Percentiles rank a stretch among this genome's conserved stretches.
Evolutionary conservation across 768 basidiomycete genomes (phyloP).

Genomic region (Lactarius akahatsu): DNA sequence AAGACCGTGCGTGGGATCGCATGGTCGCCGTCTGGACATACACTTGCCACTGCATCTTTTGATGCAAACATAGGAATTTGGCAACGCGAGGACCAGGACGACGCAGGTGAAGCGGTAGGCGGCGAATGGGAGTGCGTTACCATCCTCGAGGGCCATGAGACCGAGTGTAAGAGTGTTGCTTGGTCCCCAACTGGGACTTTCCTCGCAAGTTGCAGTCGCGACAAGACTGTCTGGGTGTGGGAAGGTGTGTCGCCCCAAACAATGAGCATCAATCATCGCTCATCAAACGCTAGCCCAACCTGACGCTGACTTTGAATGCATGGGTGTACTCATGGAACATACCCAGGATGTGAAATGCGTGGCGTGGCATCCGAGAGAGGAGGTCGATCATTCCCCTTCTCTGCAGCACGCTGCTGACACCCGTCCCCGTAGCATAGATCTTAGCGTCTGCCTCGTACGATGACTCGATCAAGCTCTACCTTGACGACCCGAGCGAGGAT

Average conservation of each 20-base stretch:
- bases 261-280: conserved; percentile 2
- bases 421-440: conserved; percentile 54
- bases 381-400: conserved; percentile 44
- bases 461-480: conserved; percentile 89
- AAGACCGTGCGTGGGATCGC: conserved; percentile 85
- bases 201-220: conserved; percentile 92
- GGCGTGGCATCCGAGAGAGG: conserved; percentile 93
- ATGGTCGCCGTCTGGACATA: conserved; percentile 86
- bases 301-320: conserved; percentile 91
- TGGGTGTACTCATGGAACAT: conserved; percentile 96
- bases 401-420: conserved; percentile 19
- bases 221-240: conserved; percentile 99
- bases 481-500: conserved; percentile 92
- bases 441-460: conserved; percentile 97
- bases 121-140: conserved; percentile 86
- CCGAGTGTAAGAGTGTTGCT: conserved; percentile 77
- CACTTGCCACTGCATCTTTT: conserved; percentile 90
- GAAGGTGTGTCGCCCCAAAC: conserved; percentile 59
- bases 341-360: conserved; percentile 94
- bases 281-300: conserved; percentile 63
- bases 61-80: conserved; percentile 91
- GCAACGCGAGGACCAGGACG: conserved; percentile 62
- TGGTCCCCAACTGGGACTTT: conserved; percentile 46
- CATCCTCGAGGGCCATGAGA: conserved; percentile 91
- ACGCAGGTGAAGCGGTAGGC: conserved; percentile 35